Evolutionary conservation across 1,139 yeast genomes (phyloP), one percentile per base, ranked within the genome.

Genomic region (Candida sp.): DNA sequence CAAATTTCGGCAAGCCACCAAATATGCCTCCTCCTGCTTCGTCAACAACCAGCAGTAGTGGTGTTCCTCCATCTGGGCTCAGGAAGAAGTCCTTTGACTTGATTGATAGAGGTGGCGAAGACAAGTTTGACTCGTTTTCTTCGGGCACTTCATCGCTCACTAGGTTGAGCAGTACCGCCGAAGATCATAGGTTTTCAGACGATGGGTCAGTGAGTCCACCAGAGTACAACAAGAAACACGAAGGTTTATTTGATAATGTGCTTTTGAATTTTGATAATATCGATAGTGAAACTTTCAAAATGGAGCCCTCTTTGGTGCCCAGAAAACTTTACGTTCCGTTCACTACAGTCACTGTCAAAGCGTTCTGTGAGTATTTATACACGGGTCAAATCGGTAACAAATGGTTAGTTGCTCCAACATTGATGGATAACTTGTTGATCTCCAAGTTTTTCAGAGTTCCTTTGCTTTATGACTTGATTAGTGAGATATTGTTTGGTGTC

Each of bases 361-460:
- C 90, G 1, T 81, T 88, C 58, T 75, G 88, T 42, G 94, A 88
- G 60, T 88, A 84, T 64, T 73, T 88, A 54, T 87, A 86, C 61
- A 88, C 93, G 6, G 96, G 94, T 1, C 92, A 88, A 66, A 81
- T 88, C 33, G 91, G 90, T 33, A 84, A 86, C 52, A 85, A 82
- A 58, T 88, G 93, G 93, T 68, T 78, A 11, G 67, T 88, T 34
- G 73, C 81, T 2, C 93, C 93, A 0, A 85, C 89, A 0, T 80
- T 89, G 0, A 73, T 86, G 50, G 92, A 88, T 56, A 76, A 85
- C 49, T 72, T 88, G 57, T 68, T 84, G 30, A 75, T 86, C 58
- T 80, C 91, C 2, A 85, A 85, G 58, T 77, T 82, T 54, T 86
- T 83, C 61, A 84, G 84, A 54, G 78, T 88, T 22, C 93, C 93